A percentile compares a stretch with the other conserved stretches of the same genome.
Evolutionary conservation across 2,329 filamentous ascomycete genomes (phyloP).

Genomic region (Cladosporium sp.): DNA sequence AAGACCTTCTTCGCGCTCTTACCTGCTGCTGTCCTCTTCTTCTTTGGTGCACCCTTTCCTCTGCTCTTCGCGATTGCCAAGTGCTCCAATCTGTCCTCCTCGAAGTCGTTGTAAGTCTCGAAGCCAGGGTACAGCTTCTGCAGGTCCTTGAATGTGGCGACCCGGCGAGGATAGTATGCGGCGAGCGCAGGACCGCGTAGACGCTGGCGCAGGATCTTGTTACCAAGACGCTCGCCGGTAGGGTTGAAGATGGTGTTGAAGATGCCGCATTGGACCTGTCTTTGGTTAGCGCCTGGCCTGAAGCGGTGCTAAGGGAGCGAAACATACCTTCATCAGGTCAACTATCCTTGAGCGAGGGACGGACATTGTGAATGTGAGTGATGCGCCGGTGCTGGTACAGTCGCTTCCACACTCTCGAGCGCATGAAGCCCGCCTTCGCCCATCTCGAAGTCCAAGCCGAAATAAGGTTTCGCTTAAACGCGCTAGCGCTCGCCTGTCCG

Average conservation of each 20-base stretch:
- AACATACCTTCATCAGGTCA: slow-evolving; percentile 75
- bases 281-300: not conserved
- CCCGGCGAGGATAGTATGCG: slow-evolving; percentile 82
- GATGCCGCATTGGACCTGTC: slow-evolving; percentile 82
- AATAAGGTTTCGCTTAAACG: slow-evolving; percentile 3
- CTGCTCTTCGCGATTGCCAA: slow-evolving; percentile 65
- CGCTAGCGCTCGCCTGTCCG: slow-evolving; percentile 3
- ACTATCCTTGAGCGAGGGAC: slow-evolving; percentile 56
- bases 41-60: slow-evolving; percentile 87
- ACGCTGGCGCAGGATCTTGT: slow-evolving; percentile 87
- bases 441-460: slow-evolving; percentile 9
- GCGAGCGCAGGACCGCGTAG: slow-evolving; percentile 80
- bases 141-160: slow-evolving; percentile 72
- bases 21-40: slow-evolving; percentile 68
- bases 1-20: slow-evolving; percentile 21
- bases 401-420: not conserved
- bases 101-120: slow-evolving; percentile 70
- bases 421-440: slow-evolving; percentile 9
- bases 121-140: slow-evolving; percentile 70
- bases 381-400: not conserved
- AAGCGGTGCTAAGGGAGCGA: not conserved
- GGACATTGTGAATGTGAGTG: slow-evolving; percentile 45
- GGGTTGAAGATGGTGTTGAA: slow-evolving; percentile 94
- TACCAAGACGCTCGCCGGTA: slow-evolving; percentile 76
- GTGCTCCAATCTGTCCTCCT: slow-evolving; percentile 78